Base-by-base conservation (phyloP, 192 early-diverging fungal genomes). In the Coemansia sp. region DNA sequence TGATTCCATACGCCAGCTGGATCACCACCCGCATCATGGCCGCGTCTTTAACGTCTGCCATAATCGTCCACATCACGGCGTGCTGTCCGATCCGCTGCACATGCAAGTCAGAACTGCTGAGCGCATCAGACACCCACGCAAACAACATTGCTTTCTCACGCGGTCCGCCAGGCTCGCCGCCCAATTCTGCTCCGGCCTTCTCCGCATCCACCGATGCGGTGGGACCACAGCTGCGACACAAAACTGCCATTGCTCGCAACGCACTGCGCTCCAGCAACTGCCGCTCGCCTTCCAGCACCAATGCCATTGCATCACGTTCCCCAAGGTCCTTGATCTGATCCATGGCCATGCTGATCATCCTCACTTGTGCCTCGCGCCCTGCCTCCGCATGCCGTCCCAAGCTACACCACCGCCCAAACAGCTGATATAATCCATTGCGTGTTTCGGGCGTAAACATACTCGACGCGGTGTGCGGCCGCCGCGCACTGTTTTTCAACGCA, bases 331-430 rank as follows among this genome's bases (percentile, higher is more conserved):
- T 89, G 63, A 86, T 78, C 56, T 84, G 74, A 14, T 94, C 93
- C 54, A 94, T 61, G 5, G 86, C 86, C 50, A 68, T 61, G 0
- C 63, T 59, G 57, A 93, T 88, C 86, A 93, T 86, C 25, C 83
- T 82, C 5, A 76, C 81, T 55, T 95, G 89, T 0, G 83, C 59
- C 7, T 93, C 88, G 0, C 85, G 74, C 17, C 84, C 82, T 11
- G 63, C 37, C 0, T 74, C 81, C 0, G 85, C 71, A 47, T 82
- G 81, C 23, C 75, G 70, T 2, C 95, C 94, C 67, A 92, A 84
- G 7, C 95, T 89, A 73, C 93, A 93, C 97, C 97, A 99, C 20
- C 88, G 83, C 73, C 95, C 93, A 82, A 96, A 90, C 49, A 96
- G 75, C 56, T 83, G 81, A 76, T 94, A 99, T 34, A 96, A 58